Evolutionary conservation across 805 yeast species (phyloP).

Genomic region (Geotrichum ghanense): DNA sequence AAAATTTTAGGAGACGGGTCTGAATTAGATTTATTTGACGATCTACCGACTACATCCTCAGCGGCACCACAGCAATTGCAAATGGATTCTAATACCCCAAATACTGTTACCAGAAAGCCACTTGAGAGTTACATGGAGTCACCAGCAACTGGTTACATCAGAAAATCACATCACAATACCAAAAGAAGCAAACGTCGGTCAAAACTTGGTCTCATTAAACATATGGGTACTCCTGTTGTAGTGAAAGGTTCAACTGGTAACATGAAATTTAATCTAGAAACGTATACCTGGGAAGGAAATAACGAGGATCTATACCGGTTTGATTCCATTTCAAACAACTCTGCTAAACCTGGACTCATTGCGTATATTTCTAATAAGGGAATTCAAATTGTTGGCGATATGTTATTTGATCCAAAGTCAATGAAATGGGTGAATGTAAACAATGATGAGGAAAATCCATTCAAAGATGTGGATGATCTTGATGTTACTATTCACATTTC

Average conservation of each 20-base stretch:
- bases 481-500: constrained; percentile 12
- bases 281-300: constrained; percentile 54
- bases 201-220: constrained; percentile 12
- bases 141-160: constrained; percentile 6
- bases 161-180: constrained; percentile 4
- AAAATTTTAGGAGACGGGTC: constrained; percentile 16
- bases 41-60: constrained; percentile 13
- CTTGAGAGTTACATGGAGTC: constrained; percentile 5
- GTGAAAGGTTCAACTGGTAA: constrained; percentile 21
- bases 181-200: constrained; percentile 4
- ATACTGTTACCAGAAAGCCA: constrained; percentile 1
- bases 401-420: constrained; percentile 49
- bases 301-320: constrained; percentile 45
- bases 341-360: constrained; percentile 24
- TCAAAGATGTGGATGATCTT: constrained; percentile 40
- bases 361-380: constrained; percentile 26
- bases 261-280: constrained; percentile 44
- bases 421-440: constrained; percentile 47
- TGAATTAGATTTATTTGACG: constrained; percentile 20
- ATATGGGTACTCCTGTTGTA: constrained; percentile 13
- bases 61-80: too few relatives aligned
- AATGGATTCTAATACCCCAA: not conserved
- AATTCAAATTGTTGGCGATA: constrained; percentile 38
- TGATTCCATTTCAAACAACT: constrained; percentile 24
- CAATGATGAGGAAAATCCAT: constrained; percentile 27